Percentiles rank a stretch among this genome's conserved stretches.
Conservation (phyloP, 2,329 filamentous ascomycete genomes). For the Epichloe typhina region DNA sequence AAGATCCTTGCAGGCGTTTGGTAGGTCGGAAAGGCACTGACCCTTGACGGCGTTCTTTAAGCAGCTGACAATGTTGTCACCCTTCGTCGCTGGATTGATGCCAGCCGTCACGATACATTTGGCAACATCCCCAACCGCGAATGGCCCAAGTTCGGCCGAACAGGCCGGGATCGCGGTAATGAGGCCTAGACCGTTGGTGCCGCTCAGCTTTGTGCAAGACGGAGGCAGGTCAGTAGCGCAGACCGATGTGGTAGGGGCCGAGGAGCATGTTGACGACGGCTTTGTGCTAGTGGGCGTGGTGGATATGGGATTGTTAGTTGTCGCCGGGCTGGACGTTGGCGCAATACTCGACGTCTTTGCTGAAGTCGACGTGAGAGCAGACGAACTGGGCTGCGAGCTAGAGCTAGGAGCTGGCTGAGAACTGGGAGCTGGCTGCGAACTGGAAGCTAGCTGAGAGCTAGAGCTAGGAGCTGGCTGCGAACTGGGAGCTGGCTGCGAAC, state of each 20-base stretch:
- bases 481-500: neutral
- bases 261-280: neutral
- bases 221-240: conserved; percentile 3
- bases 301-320: neutral
- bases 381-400: neutral
- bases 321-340: neutral
- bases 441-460: neutral
- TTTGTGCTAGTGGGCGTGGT: neutral
- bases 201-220: neutral
- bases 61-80: neutral
- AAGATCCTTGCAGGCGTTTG: neutral
- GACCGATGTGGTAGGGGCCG: neutral
- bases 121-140: neutral
- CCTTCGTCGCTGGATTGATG: neutral
- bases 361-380: neutral
- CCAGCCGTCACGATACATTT: neutral
- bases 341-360: neutral
- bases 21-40: neutral
- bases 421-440: neutral
- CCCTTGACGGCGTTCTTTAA: neutral
- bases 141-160: neutral
- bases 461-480: neutral
- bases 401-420: neutral
- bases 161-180: neutral
- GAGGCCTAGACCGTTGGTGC: neutral